Evolutionary conservation across 2,329 filamentous ascomycete species (phyloP), one percentile per base, ranked within the genome.

Genomic region (Lachnellula subtilissima): DNA sequence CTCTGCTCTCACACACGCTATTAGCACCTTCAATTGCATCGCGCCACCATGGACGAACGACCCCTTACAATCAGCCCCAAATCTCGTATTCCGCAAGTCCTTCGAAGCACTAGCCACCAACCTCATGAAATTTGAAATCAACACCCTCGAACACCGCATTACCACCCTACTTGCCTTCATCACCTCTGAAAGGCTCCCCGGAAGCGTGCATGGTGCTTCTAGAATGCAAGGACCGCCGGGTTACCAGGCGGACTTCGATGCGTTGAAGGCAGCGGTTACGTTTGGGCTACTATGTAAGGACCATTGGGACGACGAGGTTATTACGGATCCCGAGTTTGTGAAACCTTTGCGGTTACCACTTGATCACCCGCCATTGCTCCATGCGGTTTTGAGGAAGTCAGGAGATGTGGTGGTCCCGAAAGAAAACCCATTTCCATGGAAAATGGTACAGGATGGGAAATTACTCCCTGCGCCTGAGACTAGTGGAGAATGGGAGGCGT

Each of bases 51-150:
- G 52, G 56, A 40, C 22, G 12, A 39, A 15, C 7, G 36, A 43
- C 9, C 36, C 35, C 28, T 25, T 39, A 12, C 8, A 28, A 23
- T 11, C 39, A 22, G 2, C 37, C 5, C 53, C 53, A 12, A 17
- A 28, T 15, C 46, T 53, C 28, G 25, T 23, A 2, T 47, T 52
- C 5, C 48, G 45, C 9, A 53, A 52, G 17, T 48, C 46, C 6
- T 48, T 56, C 23, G 52, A 59, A 6, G 45, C 52, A 4, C 45
- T 61, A 2, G 36, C 53, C 2, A 39, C 48, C 14, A 52, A 50
- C 5, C 49, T 61, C 2, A 9, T 51, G 12, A 57, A 59, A 32
- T 48, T 52, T 15, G 59, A 61, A 32, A 57, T 61, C 32, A 52
- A 53, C 40, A 46, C 42, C 28, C 52, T 61, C 4, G 57, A 57